Evolutionary conservation across 129 eudicot species (phyloP).

Genomic region (Oenanthe sinensis): DNA sequence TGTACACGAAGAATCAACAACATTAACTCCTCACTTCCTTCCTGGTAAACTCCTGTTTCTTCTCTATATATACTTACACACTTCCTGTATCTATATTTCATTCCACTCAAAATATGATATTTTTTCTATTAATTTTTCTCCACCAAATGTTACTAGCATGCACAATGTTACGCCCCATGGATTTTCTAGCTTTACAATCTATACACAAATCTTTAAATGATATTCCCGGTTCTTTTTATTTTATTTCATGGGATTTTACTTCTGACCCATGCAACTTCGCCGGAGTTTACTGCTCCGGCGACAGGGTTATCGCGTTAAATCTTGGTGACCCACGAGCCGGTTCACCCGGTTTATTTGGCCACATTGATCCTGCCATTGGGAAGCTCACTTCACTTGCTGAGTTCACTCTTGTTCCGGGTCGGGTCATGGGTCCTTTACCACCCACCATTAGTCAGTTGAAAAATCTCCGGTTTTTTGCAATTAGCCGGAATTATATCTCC

Average conservation of each 20-base stretch:
- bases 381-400: constrained; percentile 50
- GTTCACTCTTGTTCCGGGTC: constrained; percentile 73
- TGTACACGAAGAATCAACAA: background rate
- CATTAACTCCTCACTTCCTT: background rate
- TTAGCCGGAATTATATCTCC: constrained; percentile 59
- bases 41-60: background rate
- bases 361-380: constrained; percentile 57
- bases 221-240: constrained; percentile 54
- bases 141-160: constrained; percentile 5
- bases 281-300: constrained; percentile 64
- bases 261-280: constrained; percentile 76
- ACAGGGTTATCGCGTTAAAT: constrained; percentile 46
- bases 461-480: constrained; percentile 46
- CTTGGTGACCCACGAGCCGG: constrained; percentile 89
- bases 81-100: background rate
- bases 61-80: background rate
- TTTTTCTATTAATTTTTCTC: background rate
- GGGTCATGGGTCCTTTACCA: constrained; percentile 56
- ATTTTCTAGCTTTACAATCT: constrained; percentile 63
- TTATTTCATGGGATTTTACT: constrained; percentile 83
- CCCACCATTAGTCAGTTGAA: constrained; percentile 35
- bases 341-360: constrained; percentile 59
- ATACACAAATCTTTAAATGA: constrained; percentile 50
- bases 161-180: constrained; percentile 54
- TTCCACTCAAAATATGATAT: background rate